Conservation (phyloP, 495 filamentous ascomycete species). For the Xylaria intraflava region DNA sequence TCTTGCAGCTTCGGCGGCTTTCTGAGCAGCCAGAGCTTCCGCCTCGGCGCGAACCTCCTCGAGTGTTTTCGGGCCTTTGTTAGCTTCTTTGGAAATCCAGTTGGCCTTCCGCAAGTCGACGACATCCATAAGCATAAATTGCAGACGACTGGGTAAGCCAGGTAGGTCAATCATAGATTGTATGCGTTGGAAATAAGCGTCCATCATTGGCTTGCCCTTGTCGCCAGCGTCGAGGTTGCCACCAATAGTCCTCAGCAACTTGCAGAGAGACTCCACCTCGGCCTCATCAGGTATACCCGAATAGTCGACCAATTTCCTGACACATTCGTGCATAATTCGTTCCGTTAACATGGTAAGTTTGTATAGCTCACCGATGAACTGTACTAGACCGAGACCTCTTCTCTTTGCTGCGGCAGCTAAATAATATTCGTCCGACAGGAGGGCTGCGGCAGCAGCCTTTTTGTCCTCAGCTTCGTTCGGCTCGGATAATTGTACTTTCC, state of each 20-base stretch:
- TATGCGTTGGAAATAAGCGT: slow-evolving; percentile 90
- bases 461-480: slow-evolving; percentile 66
- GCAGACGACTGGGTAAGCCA: slow-evolving; percentile 74
- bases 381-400: slow-evolving; percentile 92
- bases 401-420: slow-evolving; percentile 91
- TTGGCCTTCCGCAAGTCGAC: slow-evolving; percentile 66
- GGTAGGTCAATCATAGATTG: slow-evolving; percentile 66
- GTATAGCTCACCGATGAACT: slow-evolving; percentile 99
- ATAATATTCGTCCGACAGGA: slow-evolving; percentile 98
- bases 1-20: slow-evolving; percentile 55
- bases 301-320: slow-evolving; percentile 93
- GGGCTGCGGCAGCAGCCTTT: slow-evolving; percentile 58
- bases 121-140: slow-evolving; percentile 95
- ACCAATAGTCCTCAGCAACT: slow-evolving; percentile 87
- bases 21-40: slow-evolving; percentile 66
- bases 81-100: slow-evolving; percentile 80
- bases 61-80: slow-evolving; percentile 95
- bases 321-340: slow-evolving; percentile 99
- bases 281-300: slow-evolving; percentile 89
- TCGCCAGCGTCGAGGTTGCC: slow-evolving; percentile 73
- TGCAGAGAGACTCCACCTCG: slow-evolving; percentile 89
- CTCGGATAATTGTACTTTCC: slow-evolving; percentile 82
- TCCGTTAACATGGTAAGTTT: slow-evolving; percentile 98
- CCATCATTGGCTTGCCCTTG: slow-evolving; percentile 76
- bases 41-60: slow-evolving; percentile 79